Percentiles rank a stretch among this genome's conserved stretches.
Evolutionary conservation across 345 rosid species (phyloP).

Genomic region (Trapa bicornis): DNA sequence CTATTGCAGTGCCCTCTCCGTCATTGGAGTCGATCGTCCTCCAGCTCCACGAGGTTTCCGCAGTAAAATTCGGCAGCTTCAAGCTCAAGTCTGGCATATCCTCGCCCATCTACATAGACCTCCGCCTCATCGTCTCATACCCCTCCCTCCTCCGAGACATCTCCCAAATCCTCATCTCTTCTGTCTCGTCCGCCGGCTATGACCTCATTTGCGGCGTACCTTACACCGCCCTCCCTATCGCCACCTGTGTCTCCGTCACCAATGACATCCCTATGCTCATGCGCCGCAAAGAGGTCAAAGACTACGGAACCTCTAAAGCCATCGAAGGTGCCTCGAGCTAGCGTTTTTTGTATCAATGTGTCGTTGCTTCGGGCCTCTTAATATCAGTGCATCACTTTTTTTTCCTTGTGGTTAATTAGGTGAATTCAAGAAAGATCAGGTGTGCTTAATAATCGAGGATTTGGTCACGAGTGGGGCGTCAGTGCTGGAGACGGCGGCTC

Average conservation of each 20-base stretch:
- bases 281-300: constrained; percentile 91
- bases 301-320: constrained; percentile 76
- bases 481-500: constrained; percentile 76
- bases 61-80: constrained; percentile 77
- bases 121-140: constrained; percentile 75
- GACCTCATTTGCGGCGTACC: constrained; percentile 85
- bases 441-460: constrained; percentile 69
- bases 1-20: constrained; percentile 9
- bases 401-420: constrained; percentile 5
- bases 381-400: too few relatives aligned
- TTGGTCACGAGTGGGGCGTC: constrained; percentile 86
- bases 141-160: constrained; percentile 75
- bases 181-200: constrained; percentile 43
- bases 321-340: constrained; percentile 41
- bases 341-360: background rate
- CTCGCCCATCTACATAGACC: constrained; percentile 89
- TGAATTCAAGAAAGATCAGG: constrained; percentile 33
- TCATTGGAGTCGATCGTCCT: constrained; percentile 74
- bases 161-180: constrained; percentile 55
- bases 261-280: constrained; percentile 65
- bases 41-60: constrained; percentile 78
- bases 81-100: constrained; percentile 88
- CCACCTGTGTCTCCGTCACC: constrained; percentile 62
- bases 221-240: constrained; percentile 88
- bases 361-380: background rate